These are phyloP conservation scores for Gleditsia sinensis DNA, from an alignment of 306 rosid genomes.

Conservation along the genomic window DNA sequence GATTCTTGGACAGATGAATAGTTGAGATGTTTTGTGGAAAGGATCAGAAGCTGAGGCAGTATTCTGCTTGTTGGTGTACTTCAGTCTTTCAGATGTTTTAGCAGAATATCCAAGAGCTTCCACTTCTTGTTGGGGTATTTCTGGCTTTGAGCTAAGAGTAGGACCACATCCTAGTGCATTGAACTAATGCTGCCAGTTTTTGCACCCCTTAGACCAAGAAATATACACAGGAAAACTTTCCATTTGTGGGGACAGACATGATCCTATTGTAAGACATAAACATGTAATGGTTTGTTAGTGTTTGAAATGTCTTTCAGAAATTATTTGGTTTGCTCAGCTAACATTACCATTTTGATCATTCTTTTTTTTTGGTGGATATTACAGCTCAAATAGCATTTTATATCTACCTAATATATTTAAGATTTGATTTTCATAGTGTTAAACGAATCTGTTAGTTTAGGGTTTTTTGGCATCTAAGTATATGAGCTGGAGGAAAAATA, in stretches of 20 bases:
- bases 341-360: background rate
- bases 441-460: too few relatives aligned
- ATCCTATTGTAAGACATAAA: slow-evolving; percentile 18
- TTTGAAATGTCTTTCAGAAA: background rate
- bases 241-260: slow-evolving; percentile 6
- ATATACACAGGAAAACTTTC: background rate
- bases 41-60: slow-evolving; percentile 9
- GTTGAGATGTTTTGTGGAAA: slow-evolving; percentile 7
- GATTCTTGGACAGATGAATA: too few relatives aligned
- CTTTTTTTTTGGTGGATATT: slow-evolving; percentile 14
- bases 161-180: too few relatives aligned
- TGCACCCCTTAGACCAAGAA: background rate
- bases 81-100: background rate
- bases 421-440: too few relatives aligned
- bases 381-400: too few relatives aligned
- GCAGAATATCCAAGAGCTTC: slow-evolving; percentile 27
- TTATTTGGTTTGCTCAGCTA: background rate
- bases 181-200: background rate
- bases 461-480: background rate
- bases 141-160: slow-evolving; percentile 13
- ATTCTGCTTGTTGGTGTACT: background rate
- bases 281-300: background rate
- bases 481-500: slow-evolving; percentile 3
- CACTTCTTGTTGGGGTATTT: slow-evolving; percentile 21
- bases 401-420: too few relatives aligned